Evolutionary conservation across 352 stramenopile species (phyloP).

Genomic region (Phytophthora brassicae): DNA sequence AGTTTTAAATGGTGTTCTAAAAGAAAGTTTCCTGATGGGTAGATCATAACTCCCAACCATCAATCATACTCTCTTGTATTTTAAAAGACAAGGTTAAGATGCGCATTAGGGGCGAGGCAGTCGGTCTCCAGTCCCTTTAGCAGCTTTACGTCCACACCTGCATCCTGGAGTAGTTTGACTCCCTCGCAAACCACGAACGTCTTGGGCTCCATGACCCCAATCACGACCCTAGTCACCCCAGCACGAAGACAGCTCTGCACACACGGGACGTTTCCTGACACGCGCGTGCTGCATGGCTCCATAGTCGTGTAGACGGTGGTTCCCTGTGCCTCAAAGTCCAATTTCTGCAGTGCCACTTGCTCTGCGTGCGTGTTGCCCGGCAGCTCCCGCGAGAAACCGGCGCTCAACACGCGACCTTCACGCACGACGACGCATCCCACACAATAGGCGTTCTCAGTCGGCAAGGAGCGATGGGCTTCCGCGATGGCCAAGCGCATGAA

Average conservation of each 20-base stretch:
- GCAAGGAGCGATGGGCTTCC: slow-evolving; percentile 75
- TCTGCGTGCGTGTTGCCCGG: slow-evolving; percentile 89
- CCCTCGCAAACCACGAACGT: slow-evolving; percentile 89
- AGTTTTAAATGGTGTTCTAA: no score
- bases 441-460: slow-evolving; percentile 77
- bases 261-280: slow-evolving; percentile 85
- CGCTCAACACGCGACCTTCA: slow-evolving; percentile 56
- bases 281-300: slow-evolving; percentile 86
- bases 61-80: background rate
- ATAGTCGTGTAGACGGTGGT: slow-evolving; percentile 90
- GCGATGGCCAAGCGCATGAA: slow-evolving; percentile 83
- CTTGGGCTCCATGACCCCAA: slow-evolving; percentile 85
- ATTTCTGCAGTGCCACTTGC: slow-evolving; percentile 83
- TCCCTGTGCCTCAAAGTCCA: slow-evolving; percentile 61
- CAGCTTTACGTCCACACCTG: slow-evolving; percentile 68
- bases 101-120: slow-evolving; percentile 72
- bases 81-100: slow-evolving; percentile 68
- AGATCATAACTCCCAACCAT: background rate
- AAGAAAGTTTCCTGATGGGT: no score
- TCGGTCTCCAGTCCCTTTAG: slow-evolving; percentile 73
- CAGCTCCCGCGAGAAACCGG: slow-evolving; percentile 84
- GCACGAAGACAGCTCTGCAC: slow-evolving; percentile 79
- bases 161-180: slow-evolving; percentile 66
- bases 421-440: slow-evolving; percentile 80
- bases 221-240: slow-evolving; percentile 66